phyloP scores from a whole-genome alignment of 176 grass and related monocot genomes.

The Lolium perenne region DNA sequence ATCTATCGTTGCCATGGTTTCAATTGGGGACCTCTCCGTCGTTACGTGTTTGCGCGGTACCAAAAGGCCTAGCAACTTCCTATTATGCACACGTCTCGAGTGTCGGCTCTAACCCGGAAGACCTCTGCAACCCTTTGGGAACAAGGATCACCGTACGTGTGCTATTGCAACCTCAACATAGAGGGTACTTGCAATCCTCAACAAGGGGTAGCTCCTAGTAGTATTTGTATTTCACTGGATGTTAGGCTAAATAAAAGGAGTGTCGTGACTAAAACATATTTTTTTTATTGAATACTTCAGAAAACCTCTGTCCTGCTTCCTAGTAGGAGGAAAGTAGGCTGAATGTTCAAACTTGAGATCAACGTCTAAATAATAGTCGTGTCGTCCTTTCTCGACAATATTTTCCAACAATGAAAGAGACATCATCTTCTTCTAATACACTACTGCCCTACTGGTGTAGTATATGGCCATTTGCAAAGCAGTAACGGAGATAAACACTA shows the following conservation, averaged over 20 bases:
- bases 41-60: no score
- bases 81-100: neutral
- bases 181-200: no score
- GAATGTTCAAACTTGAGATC: neutral
- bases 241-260: no score
- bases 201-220: no score
- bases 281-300: neutral
- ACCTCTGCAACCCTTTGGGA: no score
- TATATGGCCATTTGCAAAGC: neutral
- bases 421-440: neutral
- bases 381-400: neutral
- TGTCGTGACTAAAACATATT: neutral
- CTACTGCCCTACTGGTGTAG: neutral
- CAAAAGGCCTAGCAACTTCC: no score
- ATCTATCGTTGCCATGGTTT: no score
- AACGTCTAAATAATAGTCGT: neutral
- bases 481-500: neutral
- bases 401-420: neutral
- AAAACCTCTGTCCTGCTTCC: neutral
- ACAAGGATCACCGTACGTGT: no score
- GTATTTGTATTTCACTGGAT: no score
- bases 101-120: no score
- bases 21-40: no score
- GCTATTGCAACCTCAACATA: no score
- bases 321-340: neutral